phyloP scores from a whole-genome alignment of 805 yeast species.

The Lipomyces orientalis region DNA sequence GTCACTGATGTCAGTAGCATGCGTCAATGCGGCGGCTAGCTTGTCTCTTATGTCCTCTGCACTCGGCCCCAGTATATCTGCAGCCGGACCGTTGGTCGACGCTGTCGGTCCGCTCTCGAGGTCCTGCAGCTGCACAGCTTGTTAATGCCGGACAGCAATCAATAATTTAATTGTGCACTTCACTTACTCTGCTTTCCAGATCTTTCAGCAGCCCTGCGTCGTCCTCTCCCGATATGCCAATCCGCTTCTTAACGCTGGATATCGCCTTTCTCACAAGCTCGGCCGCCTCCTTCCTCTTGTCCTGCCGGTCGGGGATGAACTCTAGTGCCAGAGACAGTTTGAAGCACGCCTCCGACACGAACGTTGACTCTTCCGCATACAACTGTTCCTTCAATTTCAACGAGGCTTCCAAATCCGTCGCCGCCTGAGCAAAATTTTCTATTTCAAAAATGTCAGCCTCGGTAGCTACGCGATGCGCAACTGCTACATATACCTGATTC shows the following conservation, averaged over 20 bases:
- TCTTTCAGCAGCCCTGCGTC: constrained; percentile 45
- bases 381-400: constrained; percentile 60
- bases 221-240: constrained; percentile 49
- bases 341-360: constrained; percentile 79
- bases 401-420: constrained; percentile 66
- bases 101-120: not conserved
- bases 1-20: constrained; percentile 33
- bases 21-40: constrained; percentile 24
- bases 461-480: not conserved
- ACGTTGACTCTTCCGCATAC: constrained; percentile 52
- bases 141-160: not conserved
- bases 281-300: constrained; percentile 56
- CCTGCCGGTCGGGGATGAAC: constrained; percentile 59
- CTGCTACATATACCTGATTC: constrained; percentile 57
- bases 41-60: constrained; percentile 14
- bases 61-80: constrained; percentile 16
- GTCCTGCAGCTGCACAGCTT: not conserved
- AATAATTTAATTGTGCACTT: constrained; percentile 40
- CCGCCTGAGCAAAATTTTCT: constrained; percentile 83
- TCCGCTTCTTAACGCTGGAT: constrained; percentile 53
- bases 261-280: constrained; percentile 62
- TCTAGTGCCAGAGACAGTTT: constrained; percentile 81
- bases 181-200: constrained; percentile 43
- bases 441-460: not conserved
- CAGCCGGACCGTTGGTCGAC: not conserved